These are phyloP conservation scores for Alternaria sp. DNA, from an alignment of 2,329 filamentous ascomycete genomes.

Conservation along the genomic window DNA sequence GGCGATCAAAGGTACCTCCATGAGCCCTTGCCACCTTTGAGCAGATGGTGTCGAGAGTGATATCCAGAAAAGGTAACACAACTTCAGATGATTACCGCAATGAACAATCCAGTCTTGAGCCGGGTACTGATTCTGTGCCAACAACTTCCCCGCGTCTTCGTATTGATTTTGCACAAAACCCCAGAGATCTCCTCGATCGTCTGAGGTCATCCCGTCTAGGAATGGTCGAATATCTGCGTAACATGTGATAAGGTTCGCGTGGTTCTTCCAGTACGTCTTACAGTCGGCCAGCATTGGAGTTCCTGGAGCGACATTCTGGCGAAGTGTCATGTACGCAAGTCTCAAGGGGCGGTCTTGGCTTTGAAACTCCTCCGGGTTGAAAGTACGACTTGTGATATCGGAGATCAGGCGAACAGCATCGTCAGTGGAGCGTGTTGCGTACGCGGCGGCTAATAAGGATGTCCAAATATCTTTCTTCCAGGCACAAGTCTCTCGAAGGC, in stretches of 20 bases:
- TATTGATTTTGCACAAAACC: neutral
- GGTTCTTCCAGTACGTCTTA: constrained; percentile 30
- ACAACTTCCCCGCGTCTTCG: neutral
- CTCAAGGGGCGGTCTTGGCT: constrained; percentile 22
- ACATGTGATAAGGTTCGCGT: constrained; percentile 28
- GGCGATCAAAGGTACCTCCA: neutral
- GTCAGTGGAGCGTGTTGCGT: constrained; percentile 1
- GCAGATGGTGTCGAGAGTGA: constrained; percentile 12
- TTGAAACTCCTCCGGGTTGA: constrained; percentile 10
- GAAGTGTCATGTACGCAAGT: constrained; percentile 23
- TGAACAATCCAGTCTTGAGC: neutral
- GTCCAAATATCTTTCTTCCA: constrained; percentile 29
- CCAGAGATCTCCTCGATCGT: constrained; percentile 22
- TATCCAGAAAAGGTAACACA: constrained; percentile 35
- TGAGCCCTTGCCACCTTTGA: neutral
- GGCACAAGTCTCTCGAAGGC: constrained; percentile 22
- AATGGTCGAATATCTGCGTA: constrained; percentile 38
- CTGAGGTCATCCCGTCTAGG: constrained; percentile 21
- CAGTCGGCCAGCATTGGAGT: constrained; percentile 20
- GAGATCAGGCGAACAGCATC: constrained; percentile 11
- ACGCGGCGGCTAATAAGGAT: constrained; percentile 19
- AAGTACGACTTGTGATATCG: constrained; percentile 15
- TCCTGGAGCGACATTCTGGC: constrained; percentile 5
- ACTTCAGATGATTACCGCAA: constrained; percentile 27
- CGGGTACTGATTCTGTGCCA: neutral